Base-by-base conservation (phyloP, 2,329 filamentous ascomycete species). In the Monosporascus cannonballus region DNA sequence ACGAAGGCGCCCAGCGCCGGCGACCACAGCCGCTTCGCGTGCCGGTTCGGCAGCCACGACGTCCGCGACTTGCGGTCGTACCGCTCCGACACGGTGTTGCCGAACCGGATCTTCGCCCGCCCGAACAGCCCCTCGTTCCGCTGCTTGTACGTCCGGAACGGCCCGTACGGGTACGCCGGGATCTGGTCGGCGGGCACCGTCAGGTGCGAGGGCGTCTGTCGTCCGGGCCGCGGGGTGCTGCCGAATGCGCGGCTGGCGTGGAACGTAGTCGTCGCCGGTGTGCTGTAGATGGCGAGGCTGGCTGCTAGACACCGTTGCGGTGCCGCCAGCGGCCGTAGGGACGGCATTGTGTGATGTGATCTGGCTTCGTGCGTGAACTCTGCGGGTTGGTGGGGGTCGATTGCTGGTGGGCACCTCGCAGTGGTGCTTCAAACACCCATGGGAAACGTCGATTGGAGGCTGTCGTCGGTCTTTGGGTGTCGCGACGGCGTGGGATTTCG, bases 91-190 rank as follows among this genome's bases (percentile, higher is more conserved):
- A 93, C 84, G 61, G 82, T 87, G 80, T 93, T 91, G 68, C 89
- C 89, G 71, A 87, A 90, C 49, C 84, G 87, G 67, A 92, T 87
- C 64, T 83, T 83, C 58, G 83, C 76, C 41, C 72, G 72, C 61
- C 86, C 89, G 73, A 89, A 90, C 8, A 91, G 83, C 46, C 87
- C 87, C 54, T 74, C 77, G 75, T 91, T 89, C 61, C 86, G 85
- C 71, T 94, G 89, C 73, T 93, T 92, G 79, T 89, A 94, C 59
- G 85, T 74, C 57, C 69, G 75, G 52, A 85, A 81, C 51, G 81
- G 79, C 48, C 88, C 88, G 71, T 89, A 86, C 1, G 89, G 89
- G 69, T 94, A 94, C 3, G 76, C 73, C 11, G 84, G 84, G 53
- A 83, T 70, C 7, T 67, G 61, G 38, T 67, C 68, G 9, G 53